phyloP scores from a whole-genome alignment of 805 yeast species.

The Saturnispora sekii region DNA sequence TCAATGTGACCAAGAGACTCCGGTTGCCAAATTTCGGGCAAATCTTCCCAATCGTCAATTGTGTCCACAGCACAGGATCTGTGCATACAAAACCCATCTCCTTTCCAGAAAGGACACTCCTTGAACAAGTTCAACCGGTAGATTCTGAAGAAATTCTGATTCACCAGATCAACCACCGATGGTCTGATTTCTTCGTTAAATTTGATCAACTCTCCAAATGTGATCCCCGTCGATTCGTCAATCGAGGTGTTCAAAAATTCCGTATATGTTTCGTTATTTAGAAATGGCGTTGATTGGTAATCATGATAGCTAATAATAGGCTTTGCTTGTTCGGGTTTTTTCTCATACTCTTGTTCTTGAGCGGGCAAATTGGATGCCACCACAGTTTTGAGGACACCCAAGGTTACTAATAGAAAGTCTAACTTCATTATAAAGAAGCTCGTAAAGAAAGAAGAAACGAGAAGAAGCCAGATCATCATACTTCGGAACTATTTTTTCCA shows the following conservation, averaged over 20 bases:
- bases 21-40: constrained; percentile 68
- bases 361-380: not conserved
- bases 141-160: constrained; percentile 76
- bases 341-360: constrained; percentile 9
- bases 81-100: constrained; percentile 74
- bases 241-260: constrained; percentile 18
- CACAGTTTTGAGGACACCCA: not conserved
- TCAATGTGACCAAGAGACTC: constrained; percentile 52
- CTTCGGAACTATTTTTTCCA: not conserved
- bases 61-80: constrained; percentile 86
- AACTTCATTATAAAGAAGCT: not conserved
- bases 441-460: not conserved
- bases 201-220: constrained; percentile 38
- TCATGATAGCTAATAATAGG: constrained; percentile 22
- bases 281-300: constrained; percentile 26
- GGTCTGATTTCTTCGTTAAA: constrained; percentile 47
- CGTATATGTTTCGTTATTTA: constrained; percentile 12
- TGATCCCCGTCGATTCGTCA: constrained; percentile 24
- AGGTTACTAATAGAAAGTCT: not conserved
- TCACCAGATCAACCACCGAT: constrained; percentile 45
- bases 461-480: not conserved
- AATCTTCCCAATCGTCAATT: constrained; percentile 59
- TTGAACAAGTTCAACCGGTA: constrained; percentile 77
- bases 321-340: constrained; percentile 13
- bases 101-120: constrained; percentile 81